Evolutionary conservation across 208 protist species (phyloP), one percentile per base, ranked within the genome.

Genomic region (Vickermania ingenoplastis): DNA sequence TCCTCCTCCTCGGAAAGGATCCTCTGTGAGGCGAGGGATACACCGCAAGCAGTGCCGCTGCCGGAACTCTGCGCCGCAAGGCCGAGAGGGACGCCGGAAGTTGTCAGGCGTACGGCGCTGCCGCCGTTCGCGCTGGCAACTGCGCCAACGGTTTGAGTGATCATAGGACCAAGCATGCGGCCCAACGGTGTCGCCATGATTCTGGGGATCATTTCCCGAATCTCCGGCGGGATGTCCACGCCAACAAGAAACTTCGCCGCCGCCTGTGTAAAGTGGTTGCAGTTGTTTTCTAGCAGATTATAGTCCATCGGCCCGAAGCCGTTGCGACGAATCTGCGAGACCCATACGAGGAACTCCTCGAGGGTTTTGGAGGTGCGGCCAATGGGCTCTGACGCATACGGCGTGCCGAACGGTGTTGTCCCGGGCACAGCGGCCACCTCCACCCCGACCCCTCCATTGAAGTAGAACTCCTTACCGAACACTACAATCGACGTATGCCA

Each of bases 401-500:
- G 71, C 41, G 17, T 3, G 0, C 80, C 84, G 75, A 82, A 88
- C 3, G 62, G 86, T 28, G 84, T 87, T 25, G 26, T 36, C 29
- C 71, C 60, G 22, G 75, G 67, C 7, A 26, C 31, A n/a, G 21
- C 11, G 3, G 41, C 41, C 22, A 57, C 2, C 27, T 81, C 57
- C 30, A 69, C 58, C 3, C 73, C 59, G 11, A 75, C 59, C 30
- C 77, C 81, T 53, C 86, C 86, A 49, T 71, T 81, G 63, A 81
- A 94, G 31, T 72, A 92, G 53, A 76, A 94, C 60, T 94, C 87
- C 23, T 52, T 69, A 5, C 67, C 77, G 61, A 81, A 92, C 0
- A 81, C 74, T 51, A 94, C 81, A 22, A 95, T 74, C 21, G 65
- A 45, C 2, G 89, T 91, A 63, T 95, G 89, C 70, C 76, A 95